These are phyloP conservation scores for Globisporangium emineosum DNA, from an alignment of 352 stramenopile species.

Conservation along the genomic window DNA sequence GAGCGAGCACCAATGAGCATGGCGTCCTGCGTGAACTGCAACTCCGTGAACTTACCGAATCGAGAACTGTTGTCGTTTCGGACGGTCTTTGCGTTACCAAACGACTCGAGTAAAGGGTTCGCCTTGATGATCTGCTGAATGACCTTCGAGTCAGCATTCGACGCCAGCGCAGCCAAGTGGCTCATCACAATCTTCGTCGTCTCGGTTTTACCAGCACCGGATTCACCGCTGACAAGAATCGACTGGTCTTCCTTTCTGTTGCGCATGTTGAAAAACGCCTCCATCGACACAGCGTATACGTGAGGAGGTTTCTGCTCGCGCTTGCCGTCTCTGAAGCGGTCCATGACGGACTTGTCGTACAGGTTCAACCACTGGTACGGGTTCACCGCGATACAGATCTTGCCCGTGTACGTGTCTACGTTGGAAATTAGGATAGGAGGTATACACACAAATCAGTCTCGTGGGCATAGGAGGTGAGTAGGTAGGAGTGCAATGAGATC, in stretches of 20 bases:
- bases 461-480: neutral
- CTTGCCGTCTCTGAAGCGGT: slow-evolving; percentile 68
- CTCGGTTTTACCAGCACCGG: slow-evolving; percentile 95
- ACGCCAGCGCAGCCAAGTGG: slow-evolving; percentile 85
- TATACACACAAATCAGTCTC: slow-evolving; percentile 13
- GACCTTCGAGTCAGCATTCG: slow-evolving; percentile 84
- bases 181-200: slow-evolving; percentile 96
- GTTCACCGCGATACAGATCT: slow-evolving; percentile 88
- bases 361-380: slow-evolving; percentile 86
- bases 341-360: slow-evolving; percentile 72
- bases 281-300: slow-evolving; percentile 86
- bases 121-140: slow-evolving; percentile 96
- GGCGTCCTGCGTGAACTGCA: slow-evolving; percentile 74
- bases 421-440: neutral
- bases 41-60: slow-evolving; percentile 87
- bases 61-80: slow-evolving; percentile 85
- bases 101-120: slow-evolving; percentile 84
- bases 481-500: neutral
- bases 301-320: slow-evolving; percentile 75
- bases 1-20: slow-evolving; percentile 78
- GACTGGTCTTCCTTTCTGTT: slow-evolving; percentile 87
- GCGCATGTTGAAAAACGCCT: slow-evolving; percentile 83
- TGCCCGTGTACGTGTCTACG: slow-evolving; percentile 81
- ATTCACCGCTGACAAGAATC: slow-evolving; percentile 95
- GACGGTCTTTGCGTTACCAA: slow-evolving; percentile 85